Base-by-base conservation (phyloP, 1,139 yeast species). In the Insectozyma bohioensis region DNA sequence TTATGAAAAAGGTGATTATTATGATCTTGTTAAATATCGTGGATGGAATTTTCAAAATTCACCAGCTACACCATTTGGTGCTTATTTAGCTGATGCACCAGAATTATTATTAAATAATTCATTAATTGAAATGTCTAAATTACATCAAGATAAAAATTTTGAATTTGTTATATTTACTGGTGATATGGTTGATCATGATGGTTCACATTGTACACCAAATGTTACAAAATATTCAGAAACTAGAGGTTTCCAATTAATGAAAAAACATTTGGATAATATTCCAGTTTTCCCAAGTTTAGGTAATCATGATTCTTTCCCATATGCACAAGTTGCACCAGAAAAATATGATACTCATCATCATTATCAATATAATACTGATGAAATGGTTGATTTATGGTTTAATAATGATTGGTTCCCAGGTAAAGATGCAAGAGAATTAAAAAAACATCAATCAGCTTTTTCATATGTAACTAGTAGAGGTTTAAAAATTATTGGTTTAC, bases 301-400 rank as follows among this genome's bases (percentile, higher is more conserved):
- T 12, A 81, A 81, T 53, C 88, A 82, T 52, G 88, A 82, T 48
- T 74, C 82, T n/a, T 81, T 72, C 64, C 88, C 88, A 12, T 80
- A 78, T 49, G 83, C 81, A 12, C 86, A 80, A 53, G 54, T 79
- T 36, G 81, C 87, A 1, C 85, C 81, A 26, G 41, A 47, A 20
- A 37, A 52, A 18, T 57, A 47, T 36, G 55, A 55, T 26, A 20
- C 22, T 18, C 58, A 67, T 35, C 61, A 64, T 31, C 68, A 72
- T 42, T 78, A 77, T 49, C 63, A 70, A 29, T 80, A 80, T 75
- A 80, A 82, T 28, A 20, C 69, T 9, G 80, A 79, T 14, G 60
- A 78, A 36, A 68, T 80, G 74, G 70, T 78, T 26, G 72, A 75
- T 31, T 48, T 80, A 34, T 80, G 85, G 84, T 47, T 54, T 10